Conservation (phyloP, 768 basidiomycete genomes). For the Suillus plorans region DNA sequence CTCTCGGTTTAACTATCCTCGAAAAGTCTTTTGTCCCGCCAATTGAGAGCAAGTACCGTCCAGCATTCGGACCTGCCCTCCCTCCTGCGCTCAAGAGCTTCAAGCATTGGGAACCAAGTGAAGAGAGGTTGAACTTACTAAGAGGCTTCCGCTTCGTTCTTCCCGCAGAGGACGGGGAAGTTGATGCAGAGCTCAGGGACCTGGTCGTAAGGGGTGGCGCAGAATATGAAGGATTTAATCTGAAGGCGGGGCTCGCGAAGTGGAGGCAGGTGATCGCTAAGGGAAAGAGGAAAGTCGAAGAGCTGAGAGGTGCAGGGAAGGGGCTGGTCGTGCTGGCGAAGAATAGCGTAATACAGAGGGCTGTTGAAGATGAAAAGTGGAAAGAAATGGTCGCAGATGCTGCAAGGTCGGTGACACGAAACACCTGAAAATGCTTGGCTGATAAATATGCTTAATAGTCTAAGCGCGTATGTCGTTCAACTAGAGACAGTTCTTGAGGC, state of each 20-base stretch:
- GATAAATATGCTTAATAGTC: conserved; percentile 26
- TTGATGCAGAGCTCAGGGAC: conserved; percentile 49
- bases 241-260: conserved; percentile 46
- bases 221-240: conserved; percentile 60
- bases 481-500: conserved; percentile 53
- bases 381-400: conserved; percentile 50
- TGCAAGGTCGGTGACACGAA: conserved; percentile 39
- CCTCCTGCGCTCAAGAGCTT: conserved; percentile 46
- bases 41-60: conserved; percentile 53
- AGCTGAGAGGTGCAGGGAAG: conserved; percentile 33
- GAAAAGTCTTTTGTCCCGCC: conserved; percentile 56
- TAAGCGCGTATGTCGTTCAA: conserved; percentile 42
- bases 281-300: conserved; percentile 46
- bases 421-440: conserved; percentile 7
- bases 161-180: conserved; percentile 53
- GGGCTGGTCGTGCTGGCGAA: conserved; percentile 56
- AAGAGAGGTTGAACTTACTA: conserved; percentile 58
- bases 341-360: conserved; percentile 42
- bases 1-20: conserved; percentile 36
- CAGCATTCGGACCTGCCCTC: conserved; percentile 53
- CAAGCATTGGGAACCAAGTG: conserved; percentile 67
- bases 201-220: conserved; percentile 59
- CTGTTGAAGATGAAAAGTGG: conserved; percentile 58
- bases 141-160: conserved; percentile 56
- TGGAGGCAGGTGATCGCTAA: conserved; percentile 54